These are phyloP conservation scores for Starmerella vaccinii DNA, from an alignment of 805 yeast species.

Conservation along the genomic window DNA sequence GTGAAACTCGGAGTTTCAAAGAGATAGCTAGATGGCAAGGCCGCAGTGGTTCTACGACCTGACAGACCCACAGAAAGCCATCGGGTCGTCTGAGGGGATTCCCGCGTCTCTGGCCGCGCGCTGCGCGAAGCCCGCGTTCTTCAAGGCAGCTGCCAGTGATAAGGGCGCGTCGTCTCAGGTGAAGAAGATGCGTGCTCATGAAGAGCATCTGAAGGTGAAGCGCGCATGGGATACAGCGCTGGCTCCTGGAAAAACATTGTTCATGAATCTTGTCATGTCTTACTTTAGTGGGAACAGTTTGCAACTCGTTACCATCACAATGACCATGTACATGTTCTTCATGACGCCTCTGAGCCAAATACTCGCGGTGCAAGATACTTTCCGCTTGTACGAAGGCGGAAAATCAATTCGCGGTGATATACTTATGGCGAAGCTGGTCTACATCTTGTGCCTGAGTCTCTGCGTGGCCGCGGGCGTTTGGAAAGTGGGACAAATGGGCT, in stretches of 20 bases:
- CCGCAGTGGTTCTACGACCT: constrained; percentile 29
- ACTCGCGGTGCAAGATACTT: constrained; percentile 44
- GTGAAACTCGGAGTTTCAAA: no score
- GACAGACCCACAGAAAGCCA: constrained; percentile 21
- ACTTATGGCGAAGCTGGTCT: constrained; percentile 39
- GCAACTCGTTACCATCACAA: constrained; percentile 83
- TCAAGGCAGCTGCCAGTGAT: constrained; percentile 2
- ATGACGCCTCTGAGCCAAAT: constrained; percentile 64
- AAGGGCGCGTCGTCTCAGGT: constrained; percentile 8
- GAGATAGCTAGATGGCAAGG: constrained; percentile 7
- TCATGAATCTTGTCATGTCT: constrained; percentile 82
- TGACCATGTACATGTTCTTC: constrained; percentile 73
- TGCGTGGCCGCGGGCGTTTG: constrained; percentile 68
- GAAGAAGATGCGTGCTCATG: constrained; percentile 18
- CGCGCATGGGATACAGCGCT: constrained; percentile 82
- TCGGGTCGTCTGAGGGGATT: constrained; percentile 9
- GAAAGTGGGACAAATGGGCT: constrained; percentile 79
- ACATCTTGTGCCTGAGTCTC: constrained; percentile 39
- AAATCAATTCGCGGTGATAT: constrained; percentile 26
- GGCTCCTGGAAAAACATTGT: constrained; percentile 74
- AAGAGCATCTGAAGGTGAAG: constrained; percentile 31
- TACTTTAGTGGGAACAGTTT: constrained; percentile 87
- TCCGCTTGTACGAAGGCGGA: constrained; percentile 33
- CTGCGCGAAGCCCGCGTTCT: constrained; percentile 11
- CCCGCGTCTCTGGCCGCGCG: constrained; percentile 9